phyloP scores from a whole-genome alignment of 2,329 filamentous ascomycete genomes.

The Fusarium sp. region DNA sequence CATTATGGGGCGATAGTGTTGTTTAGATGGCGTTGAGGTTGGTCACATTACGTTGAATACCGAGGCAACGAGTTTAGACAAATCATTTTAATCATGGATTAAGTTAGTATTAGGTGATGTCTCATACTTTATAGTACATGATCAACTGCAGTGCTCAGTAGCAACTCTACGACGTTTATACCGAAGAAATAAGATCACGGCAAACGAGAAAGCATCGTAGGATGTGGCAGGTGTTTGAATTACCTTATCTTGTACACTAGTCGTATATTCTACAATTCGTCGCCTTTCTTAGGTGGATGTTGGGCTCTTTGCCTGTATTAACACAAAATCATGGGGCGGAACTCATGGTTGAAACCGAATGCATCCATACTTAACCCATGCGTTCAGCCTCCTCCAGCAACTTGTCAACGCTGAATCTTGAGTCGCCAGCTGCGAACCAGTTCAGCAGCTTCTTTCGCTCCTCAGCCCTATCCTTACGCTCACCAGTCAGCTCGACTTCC shows the following conservation, averaged over 20 bases:
- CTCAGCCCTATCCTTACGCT: conserved; percentile 65
- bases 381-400: conserved; percentile 91
- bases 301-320: neutral
- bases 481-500: conserved; percentile 48
- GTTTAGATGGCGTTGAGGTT: neutral
- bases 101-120: neutral
- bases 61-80: neutral
- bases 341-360: neutral
- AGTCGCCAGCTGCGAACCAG: conserved; percentile 84
- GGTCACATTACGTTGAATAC: neutral
- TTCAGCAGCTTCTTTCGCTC: conserved; percentile 78
- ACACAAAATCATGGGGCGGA: neutral
- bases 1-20: neutral
- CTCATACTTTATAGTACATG: neutral
- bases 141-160: neutral
- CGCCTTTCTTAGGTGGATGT: neutral
- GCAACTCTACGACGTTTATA: neutral
- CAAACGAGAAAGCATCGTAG: conserved; percentile 48
- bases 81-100: neutral
- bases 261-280: conserved; percentile 26
- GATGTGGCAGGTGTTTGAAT: neutral
- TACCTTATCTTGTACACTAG: conserved; percentile 15
- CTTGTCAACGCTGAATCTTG: conserved; percentile 82
- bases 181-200: conserved; percentile 14
- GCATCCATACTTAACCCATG: conserved; percentile 59